Evolutionary conservation across 768 basidiomycete genomes (phyloP), one percentile per base, ranked within the genome.

Genomic region (Podaxis mareebaensis): DNA sequence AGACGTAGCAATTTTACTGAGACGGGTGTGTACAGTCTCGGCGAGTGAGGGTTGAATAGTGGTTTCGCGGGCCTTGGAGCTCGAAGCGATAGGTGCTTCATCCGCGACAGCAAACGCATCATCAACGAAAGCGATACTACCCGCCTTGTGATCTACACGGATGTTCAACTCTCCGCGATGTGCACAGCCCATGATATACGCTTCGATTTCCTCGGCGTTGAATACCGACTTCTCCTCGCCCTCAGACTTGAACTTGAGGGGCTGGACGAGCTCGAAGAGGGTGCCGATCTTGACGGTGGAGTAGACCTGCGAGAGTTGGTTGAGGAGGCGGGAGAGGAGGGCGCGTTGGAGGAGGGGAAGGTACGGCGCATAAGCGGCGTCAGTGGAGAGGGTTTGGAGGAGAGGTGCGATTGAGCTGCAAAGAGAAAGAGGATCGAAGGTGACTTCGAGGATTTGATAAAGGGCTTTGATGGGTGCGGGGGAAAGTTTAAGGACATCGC

Each of bases 301-400:
- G 77, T 98, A 99, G 13, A 98, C 90, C 74, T 97, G 91, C 0
- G 93, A 90, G 40, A 99, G 88, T 73, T 96, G 93, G 28, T 89
- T 88, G 67, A 99, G 86, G 5, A 98, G 84, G 33, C 95, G 91
- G 3, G 95, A 94, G 66, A 98, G 88, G 17, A 97, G 84, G 49
- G 96, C 96, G 61, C 91, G 92, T 67, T 93, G 89, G 64, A 99
- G 85, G 63, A 95, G 91, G n/a, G 90, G 84, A 22, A 95, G 85
- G 76, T 97, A 98, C 1, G 90, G 87, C 0, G 90, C 80, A 69
- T 92, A 95, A 1, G 86, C 80, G 10, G 82, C 74, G 51, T 87
- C 84, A 4, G 76, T 70, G 13, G 78, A 74, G 61, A 96, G 84
- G 4, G 79, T 70, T 48, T 83, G 76, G 60, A 99, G 85, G 64